Evolutionary conservation across 23 red algal species (phyloP).

Genomic region (Gracilaria domingensis): DNA sequence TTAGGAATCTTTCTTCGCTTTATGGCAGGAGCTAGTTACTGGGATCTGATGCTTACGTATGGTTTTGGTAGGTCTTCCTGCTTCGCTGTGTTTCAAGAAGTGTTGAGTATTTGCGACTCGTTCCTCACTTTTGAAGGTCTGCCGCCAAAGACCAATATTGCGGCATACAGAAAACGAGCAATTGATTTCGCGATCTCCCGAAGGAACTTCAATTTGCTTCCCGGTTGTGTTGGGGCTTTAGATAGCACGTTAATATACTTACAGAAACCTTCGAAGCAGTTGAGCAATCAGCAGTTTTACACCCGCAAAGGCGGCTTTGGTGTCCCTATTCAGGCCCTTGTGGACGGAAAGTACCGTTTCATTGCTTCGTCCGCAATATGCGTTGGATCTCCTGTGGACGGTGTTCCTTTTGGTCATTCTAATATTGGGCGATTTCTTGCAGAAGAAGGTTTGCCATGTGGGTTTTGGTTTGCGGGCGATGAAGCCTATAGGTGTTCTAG

Average conservation of each 20-base stretch:
- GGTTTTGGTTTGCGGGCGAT: constrained; percentile 38
- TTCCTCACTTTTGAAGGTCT: not conserved
- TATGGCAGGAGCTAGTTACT: not conserved
- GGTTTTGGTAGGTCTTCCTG: not conserved
- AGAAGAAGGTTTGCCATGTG: not conserved
- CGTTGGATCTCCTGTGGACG: constrained; percentile 1
- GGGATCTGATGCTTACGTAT: not conserved
- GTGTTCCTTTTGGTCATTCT: not conserved
- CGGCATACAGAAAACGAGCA: not conserved
- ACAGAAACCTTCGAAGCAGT: not conserved
- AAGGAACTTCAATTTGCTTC: not conserved
- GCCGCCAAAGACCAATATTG: not conserved
- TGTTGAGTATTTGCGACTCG: not conserved
- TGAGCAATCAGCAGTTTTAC: not conserved
- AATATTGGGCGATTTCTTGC: constrained; percentile 1
- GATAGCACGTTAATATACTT: not conserved
- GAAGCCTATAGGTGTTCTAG: constrained; percentile 4
- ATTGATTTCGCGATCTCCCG: not conserved
- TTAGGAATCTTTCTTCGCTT: not conserved
- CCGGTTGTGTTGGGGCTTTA: not conserved
- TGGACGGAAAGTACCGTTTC: constrained; percentile 1
- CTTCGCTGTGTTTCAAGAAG: not conserved
- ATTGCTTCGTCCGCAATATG: not conserved
- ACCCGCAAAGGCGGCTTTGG: not conserved
- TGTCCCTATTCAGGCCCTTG: constrained; percentile 4